phyloP scores from a whole-genome alignment of 352 stramenopile species.

The Phytophthora nicotianae region DNA sequence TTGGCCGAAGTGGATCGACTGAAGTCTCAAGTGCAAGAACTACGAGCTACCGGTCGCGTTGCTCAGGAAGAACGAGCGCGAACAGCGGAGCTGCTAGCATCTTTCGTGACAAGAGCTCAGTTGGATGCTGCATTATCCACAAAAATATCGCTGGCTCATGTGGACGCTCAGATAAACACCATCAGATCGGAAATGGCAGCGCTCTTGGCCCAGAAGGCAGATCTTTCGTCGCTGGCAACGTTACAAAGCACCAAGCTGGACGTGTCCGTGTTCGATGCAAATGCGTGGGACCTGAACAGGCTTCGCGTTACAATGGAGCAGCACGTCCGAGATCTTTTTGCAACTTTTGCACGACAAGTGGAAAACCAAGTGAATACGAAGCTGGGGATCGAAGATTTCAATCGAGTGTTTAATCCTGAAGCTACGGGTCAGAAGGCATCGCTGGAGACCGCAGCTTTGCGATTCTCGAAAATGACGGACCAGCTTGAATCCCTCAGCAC shows the following conservation, averaged over 20 bases:
- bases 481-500: slow-evolving; percentile 51
- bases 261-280: slow-evolving; percentile 64
- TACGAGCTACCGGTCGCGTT: slow-evolving; percentile 36
- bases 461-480: slow-evolving; percentile 58
- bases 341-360: slow-evolving; percentile 57
- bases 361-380: slow-evolving; percentile 58
- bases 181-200: slow-evolving; percentile 38
- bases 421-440: slow-evolving; percentile 51
- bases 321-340: slow-evolving; percentile 62
- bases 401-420: slow-evolving; percentile 66
- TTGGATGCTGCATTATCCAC: slow-evolving; percentile 67
- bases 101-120: slow-evolving; percentile 64
- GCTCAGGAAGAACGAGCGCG: slow-evolving; percentile 37
- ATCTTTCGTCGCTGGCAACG: slow-evolving; percentile 29
- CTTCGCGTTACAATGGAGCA: slow-evolving; percentile 60
- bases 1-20: slow-evolving; percentile 67
- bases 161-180: slow-evolving; percentile 39
- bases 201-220: slow-evolving; percentile 50
- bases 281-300: slow-evolving; percentile 58
- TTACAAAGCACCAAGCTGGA: slow-evolving; percentile 66
- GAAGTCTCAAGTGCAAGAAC: slow-evolving; percentile 52
- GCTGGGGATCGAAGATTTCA: slow-evolving; percentile 67
- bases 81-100: slow-evolving; percentile 43
- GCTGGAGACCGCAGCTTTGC: slow-evolving; percentile 49
- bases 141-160: slow-evolving; percentile 53